Conservation (phyloP, 768 basidiomycete species). For the Macrocybe gigantea region DNA sequence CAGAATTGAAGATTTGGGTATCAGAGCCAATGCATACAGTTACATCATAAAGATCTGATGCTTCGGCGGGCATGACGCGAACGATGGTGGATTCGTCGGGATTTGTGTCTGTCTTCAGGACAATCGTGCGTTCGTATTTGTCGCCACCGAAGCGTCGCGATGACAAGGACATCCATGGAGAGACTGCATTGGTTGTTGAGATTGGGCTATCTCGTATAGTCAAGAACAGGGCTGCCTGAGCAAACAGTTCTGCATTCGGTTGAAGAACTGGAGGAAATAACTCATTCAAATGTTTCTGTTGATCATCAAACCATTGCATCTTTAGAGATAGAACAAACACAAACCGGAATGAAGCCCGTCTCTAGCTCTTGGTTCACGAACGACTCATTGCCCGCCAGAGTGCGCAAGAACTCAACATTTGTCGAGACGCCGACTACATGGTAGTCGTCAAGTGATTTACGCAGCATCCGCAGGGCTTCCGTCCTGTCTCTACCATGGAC, state of each 20-base stretch:
- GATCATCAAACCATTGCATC: neutral
- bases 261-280: constrained; percentile 66
- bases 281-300: constrained; percentile 74
- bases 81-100: constrained; percentile 26
- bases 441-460: constrained; percentile 82
- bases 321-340: constrained; percentile 1
- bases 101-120: constrained; percentile 52
- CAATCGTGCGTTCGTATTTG: constrained; percentile 53
- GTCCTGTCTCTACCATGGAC: constrained; percentile 81
- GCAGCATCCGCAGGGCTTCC: constrained; percentile 76
- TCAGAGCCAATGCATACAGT: constrained; percentile 31
- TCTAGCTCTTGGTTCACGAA: constrained; percentile 82
- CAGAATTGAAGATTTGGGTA: constrained; percentile 35
- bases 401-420: constrained; percentile 83
- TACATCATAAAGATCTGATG: constrained; percentile 40
- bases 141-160: constrained; percentile 80
- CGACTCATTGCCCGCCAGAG: constrained; percentile 67
- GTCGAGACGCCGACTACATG: constrained; percentile 88
- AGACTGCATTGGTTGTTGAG: constrained; percentile 20
- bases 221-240: constrained; percentile 76
- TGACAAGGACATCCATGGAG: constrained; percentile 67
- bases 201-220: constrained; percentile 54
- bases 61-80: constrained; percentile 33
- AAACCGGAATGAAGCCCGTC: constrained; percentile 86
- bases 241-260: constrained; percentile 60